phyloP scores from a whole-genome alignment of 73 alveolate genomes.

The Paramecium biaurelia region DNA sequence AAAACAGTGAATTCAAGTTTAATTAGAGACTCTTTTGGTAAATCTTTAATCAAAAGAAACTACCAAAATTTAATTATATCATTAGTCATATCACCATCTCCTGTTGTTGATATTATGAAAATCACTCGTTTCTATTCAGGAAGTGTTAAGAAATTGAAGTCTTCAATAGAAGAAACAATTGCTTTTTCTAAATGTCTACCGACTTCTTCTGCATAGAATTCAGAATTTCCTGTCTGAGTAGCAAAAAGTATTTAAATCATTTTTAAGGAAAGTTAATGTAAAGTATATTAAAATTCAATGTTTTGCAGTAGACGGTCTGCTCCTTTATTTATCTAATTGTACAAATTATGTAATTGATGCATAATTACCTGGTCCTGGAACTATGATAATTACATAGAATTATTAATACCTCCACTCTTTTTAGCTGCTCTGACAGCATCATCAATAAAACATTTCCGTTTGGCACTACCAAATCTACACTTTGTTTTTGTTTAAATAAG shows the following conservation, averaged over 20 bases:
- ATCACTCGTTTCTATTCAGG: conserved; percentile 69
- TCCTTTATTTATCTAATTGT: background rate
- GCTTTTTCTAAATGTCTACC: background rate
- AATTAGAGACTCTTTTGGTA: conserved; percentile 73
- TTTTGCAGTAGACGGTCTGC: conserved; percentile 26
- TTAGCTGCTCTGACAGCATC: background rate
- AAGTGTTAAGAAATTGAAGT: background rate
- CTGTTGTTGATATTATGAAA: conserved; percentile 84
- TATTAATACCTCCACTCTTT: background rate
- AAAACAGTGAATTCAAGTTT: conserved; percentile 78
- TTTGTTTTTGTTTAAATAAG: background rate
- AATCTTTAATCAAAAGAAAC: conserved; percentile 72
- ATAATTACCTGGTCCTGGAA: conserved; percentile 50
- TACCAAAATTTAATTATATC: conserved; percentile 61
- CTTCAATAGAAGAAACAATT: background rate
- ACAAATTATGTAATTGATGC: background rate
- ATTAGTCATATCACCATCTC: conserved; percentile 83
- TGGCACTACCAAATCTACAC: conserved; percentile 11
- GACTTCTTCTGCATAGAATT: conserved; percentile 49
- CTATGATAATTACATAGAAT: background rate
- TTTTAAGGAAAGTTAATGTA: background rate
- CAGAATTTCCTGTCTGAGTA: conserved; percentile 52
- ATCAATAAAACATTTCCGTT: conserved; percentile 30
- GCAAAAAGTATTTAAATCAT: conserved; percentile 48
- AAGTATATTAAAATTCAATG: conserved; percentile 1